A percentile compares a stretch with the other conserved stretches of the same genome.
Evolutionary conservation across 169 alveolate species (phyloP).

Genomic region (Plasmodium coatneyi): DNA sequence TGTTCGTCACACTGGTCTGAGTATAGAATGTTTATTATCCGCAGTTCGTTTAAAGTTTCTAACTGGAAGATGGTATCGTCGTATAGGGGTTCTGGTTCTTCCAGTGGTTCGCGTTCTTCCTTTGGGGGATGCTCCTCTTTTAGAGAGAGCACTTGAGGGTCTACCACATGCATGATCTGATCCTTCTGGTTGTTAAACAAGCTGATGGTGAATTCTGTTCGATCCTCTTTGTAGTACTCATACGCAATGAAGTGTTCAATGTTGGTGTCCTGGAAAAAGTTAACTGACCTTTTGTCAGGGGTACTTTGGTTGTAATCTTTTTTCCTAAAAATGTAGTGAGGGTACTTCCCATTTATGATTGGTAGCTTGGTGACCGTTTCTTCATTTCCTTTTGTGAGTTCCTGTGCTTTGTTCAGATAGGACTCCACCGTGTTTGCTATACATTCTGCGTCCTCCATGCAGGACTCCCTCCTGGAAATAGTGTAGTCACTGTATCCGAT

Average conservation of each 20-base stretch:
- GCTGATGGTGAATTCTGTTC: slow-evolving; percentile 41
- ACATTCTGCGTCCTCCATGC: background rate
- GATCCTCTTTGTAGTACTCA: slow-evolving; percentile 49
- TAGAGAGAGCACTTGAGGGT: background rate
- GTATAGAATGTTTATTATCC: slow-evolving; percentile 31
- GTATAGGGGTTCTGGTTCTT: slow-evolving; percentile 4
- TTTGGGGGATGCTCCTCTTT: background rate
- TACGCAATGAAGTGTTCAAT: slow-evolving; percentile 49
- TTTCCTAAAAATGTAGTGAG: slow-evolving; percentile 47
- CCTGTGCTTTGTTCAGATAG: slow-evolving; percentile 25
- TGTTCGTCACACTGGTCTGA: slow-evolving; percentile 30
- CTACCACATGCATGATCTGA: background rate
- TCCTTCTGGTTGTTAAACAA: background rate
- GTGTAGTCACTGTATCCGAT: slow-evolving; percentile 19
- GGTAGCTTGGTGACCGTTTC: slow-evolving; percentile 41
- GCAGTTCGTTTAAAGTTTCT: slow-evolving; percentile 45
- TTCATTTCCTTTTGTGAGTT: slow-evolving; percentile 10
- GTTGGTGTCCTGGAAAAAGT: background rate
- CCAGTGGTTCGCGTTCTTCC: background rate
- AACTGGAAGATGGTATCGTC: slow-evolving; percentile 32
- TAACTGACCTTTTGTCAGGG: slow-evolving; percentile 19
- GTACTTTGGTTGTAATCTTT: background rate
- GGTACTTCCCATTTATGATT: slow-evolving; percentile 60
- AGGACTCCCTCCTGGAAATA: background rate
- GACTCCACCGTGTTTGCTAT: slow-evolving; percentile 24